These are phyloP conservation scores for Fusarium nygamai DNA, from an alignment of 2,329 filamentous ascomycete species.

Conservation along the genomic window DNA sequence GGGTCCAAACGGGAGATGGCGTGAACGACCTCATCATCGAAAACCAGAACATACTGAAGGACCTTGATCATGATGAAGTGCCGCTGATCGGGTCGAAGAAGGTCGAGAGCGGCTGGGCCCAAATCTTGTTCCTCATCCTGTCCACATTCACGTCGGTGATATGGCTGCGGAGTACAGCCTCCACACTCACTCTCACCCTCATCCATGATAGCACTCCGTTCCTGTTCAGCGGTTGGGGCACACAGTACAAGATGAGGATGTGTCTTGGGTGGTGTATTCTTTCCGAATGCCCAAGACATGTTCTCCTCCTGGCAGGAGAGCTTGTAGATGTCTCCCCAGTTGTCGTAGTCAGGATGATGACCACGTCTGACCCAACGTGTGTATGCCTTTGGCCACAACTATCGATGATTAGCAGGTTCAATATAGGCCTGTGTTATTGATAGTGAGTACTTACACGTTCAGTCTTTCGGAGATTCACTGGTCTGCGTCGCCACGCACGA, in stretches of 20 bases:
- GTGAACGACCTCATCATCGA: conserved; percentile 50
- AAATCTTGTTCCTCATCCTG: too few relatives aligned
- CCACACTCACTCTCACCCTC: background rate
- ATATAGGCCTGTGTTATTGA: background rate
- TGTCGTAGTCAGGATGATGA: rapidly evolving
- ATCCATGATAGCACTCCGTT: background rate
- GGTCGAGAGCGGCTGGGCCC: too few relatives aligned
- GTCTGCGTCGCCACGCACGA: background rate
- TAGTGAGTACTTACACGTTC: conserved; percentile 5
- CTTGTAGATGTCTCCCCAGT: conserved; percentile 22
- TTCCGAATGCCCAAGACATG: conserved; percentile 13
- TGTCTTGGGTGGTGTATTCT: background rate
- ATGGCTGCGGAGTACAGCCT: background rate
- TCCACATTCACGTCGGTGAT: background rate
- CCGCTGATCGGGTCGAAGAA: too few relatives aligned
- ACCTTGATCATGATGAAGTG: too few relatives aligned
- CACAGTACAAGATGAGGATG: conserved; percentile 28
- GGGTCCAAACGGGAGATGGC: conserved; percentile 58
- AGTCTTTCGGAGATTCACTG: background rate
- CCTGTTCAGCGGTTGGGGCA: background rate
- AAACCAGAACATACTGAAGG: conserved; percentile 46
- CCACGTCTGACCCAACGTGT: background rate
- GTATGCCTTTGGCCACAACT: conserved; percentile 18
- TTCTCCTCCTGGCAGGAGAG: conserved; percentile 36
- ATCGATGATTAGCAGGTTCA: background rate